Evolutionary conservation across 139 green algal genomes (phyloP), one percentile per base, ranked within the genome.

Genomic region (Tetradesmus lagerheimii): DNA sequence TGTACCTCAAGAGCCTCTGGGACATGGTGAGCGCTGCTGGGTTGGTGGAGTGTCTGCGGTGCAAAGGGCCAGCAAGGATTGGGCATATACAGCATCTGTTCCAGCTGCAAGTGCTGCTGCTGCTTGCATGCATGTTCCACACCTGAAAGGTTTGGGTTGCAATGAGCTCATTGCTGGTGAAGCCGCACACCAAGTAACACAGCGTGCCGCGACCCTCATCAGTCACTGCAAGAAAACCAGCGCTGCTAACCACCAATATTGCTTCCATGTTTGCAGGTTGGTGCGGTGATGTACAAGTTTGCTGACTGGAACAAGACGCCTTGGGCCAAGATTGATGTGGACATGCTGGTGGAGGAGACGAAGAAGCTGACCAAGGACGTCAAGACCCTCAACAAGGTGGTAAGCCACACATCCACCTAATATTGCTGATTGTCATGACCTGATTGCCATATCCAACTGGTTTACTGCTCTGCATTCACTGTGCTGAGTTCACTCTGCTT

Each of bases 271-370:
- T n/a, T n/a, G 27, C 83, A 88, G 83, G 83, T 95, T 11, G 93
- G 87, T 25, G 91, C 90, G 0, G 97, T 98, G 29, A 95, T 98
- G 93, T 96, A 94, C 93, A 98, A 94, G 0, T 98, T 97, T 90
- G 91, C 87, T 6, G 95, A 96, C 81, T 99, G 97, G 93, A 95
- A 96, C 90, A 94, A 94, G 89, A 98, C 95, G 18, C 93, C 93
- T 9, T 99, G 97, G 97, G 96, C 97, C 90, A 95, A 94, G 50
- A 98, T 99, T 76, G 95, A 99, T 89, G 94, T 96, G 0, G 97
- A 98, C 37, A 94, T 95, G 78, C 90, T 99, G 87, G 90, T 96
- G 38, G 96, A 98, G 90, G 95, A 97, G 92, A 96, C 94, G 57
- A 98, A 98, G 93, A 97, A 96, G 92, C 91, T 99, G 62, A 83